phyloP scores from a whole-genome alignment of 495 filamentous ascomycete genomes.

The Tuber aestivum region DNA sequence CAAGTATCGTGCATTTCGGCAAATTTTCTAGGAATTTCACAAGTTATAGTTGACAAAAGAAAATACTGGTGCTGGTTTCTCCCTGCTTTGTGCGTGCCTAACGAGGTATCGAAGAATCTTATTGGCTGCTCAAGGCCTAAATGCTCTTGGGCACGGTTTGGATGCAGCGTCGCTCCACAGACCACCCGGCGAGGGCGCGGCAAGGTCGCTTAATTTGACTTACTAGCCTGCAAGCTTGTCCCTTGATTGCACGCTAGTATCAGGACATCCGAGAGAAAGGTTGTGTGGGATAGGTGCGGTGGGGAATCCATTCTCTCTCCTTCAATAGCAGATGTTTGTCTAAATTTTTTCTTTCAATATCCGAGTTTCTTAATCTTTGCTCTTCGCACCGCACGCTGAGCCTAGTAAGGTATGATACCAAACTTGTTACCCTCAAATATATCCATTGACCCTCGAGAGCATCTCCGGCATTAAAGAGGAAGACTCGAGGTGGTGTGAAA shows the following conservation, averaged over 20 bases:
- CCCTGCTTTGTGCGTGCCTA: not conserved
- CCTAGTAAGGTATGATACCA: not conserved
- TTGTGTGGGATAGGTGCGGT: not conserved
- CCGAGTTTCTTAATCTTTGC: not conserved
- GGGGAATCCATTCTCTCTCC: not conserved
- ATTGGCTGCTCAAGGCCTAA: not conserved
- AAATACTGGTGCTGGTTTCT: not conserved
- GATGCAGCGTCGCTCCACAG: too few species aligned
- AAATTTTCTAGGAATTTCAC: not conserved
- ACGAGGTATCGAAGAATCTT: not conserved
- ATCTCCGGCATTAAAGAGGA: not conserved
- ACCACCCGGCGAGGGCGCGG: too few species aligned
- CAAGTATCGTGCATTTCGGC: not conserved
- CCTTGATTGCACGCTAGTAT: not conserved
- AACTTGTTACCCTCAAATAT: not conserved
- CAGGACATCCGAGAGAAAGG: not conserved
- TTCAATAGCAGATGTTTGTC: not conserved
- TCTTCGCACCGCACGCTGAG: not conserved
- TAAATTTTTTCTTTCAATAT: not conserved
- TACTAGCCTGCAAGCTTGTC: not conserved
- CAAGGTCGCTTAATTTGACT: not conserved
- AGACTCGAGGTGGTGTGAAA: not conserved
- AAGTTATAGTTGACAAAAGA: not conserved
- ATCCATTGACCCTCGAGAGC: not conserved
- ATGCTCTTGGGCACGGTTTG: not conserved